These are phyloP conservation scores for Globisporangium parvum DNA, from an alignment of 352 stramenopile genomes.

Conservation along the genomic window DNA sequence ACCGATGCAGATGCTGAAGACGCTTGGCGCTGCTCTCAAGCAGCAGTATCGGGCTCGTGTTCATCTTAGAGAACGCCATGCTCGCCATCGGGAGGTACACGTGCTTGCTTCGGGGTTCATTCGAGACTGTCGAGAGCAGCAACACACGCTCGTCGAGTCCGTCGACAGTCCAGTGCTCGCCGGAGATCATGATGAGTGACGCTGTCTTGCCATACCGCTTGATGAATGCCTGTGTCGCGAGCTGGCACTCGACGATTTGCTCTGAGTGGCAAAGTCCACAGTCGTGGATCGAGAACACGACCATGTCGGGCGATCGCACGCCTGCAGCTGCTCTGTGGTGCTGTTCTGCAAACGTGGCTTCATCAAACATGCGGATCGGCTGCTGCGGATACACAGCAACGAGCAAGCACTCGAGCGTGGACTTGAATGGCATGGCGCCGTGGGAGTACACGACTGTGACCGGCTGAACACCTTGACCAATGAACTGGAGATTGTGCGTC, in stretches of 20 bases:
- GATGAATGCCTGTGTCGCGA: constrained; percentile 2
- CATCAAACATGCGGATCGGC: constrained; percentile 24
- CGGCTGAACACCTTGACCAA: not conserved
- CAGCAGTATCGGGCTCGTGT: too few species aligned
- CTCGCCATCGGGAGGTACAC: constrained; percentile 26
- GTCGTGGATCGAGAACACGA: constrained; percentile 25
- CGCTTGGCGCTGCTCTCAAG: too few species aligned
- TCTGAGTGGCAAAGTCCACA: not conserved
- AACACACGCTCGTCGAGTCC: constrained; percentile 27
- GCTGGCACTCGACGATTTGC: not conserved
- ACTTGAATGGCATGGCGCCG: constrained; percentile 1
- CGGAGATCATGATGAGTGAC: constrained; percentile 25
- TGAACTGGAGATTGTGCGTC: constrained; percentile 23
- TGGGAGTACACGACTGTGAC: constrained; percentile 16
- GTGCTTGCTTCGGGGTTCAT: constrained; percentile 10
- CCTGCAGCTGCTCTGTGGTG: not conserved
- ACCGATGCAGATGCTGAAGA: too few species aligned
- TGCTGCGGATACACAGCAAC: constrained; percentile 13
- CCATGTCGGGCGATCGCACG: constrained; percentile 19
- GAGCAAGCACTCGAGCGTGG: constrained; percentile 34
- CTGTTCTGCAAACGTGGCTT: constrained; percentile 5
- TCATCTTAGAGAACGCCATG: constrained; percentile 20
- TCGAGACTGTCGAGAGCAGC: constrained; percentile 23
- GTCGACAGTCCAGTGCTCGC: constrained; percentile 18
- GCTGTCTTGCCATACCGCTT: constrained; percentile 3